phyloP scores from a whole-genome alignment of 2,329 filamentous ascomycete species.

The Triangularia verruculosa region DNA sequence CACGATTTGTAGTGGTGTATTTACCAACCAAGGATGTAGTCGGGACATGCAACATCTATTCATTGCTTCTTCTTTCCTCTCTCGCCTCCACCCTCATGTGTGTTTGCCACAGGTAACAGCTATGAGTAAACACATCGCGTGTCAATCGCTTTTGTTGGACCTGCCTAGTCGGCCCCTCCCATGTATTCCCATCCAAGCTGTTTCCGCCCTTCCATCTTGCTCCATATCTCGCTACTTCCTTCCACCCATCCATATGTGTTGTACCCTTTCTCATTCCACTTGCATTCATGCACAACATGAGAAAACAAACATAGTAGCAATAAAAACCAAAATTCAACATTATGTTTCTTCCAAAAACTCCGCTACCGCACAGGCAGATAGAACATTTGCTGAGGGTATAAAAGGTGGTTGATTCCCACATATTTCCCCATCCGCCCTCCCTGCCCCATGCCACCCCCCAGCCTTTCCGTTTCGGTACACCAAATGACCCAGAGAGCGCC shows the following conservation, averaged over 20 bases:
- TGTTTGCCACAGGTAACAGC: neutral
- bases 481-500: neutral
- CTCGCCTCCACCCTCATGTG: neutral
- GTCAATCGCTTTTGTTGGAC: neutral
- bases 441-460: neutral
- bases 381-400: neutral
- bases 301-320: neutral
- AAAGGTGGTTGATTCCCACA: neutral
- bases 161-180: neutral
- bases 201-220: no score
- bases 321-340: neutral
- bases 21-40: no score
- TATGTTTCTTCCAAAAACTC: neutral
- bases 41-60: neutral
- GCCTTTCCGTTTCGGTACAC: no score
- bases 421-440: neutral
- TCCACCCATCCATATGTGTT: neutral
- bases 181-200: neutral
- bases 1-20: no score
- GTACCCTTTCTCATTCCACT: neutral
- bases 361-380: neutral
- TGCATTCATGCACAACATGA: neutral
- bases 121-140: neutral
- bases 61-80: neutral
- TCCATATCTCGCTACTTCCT: no score